Base-by-base conservation (phyloP, 2,329 filamentous ascomycete genomes). In the Pseudogymnoascus sp. region DNA sequence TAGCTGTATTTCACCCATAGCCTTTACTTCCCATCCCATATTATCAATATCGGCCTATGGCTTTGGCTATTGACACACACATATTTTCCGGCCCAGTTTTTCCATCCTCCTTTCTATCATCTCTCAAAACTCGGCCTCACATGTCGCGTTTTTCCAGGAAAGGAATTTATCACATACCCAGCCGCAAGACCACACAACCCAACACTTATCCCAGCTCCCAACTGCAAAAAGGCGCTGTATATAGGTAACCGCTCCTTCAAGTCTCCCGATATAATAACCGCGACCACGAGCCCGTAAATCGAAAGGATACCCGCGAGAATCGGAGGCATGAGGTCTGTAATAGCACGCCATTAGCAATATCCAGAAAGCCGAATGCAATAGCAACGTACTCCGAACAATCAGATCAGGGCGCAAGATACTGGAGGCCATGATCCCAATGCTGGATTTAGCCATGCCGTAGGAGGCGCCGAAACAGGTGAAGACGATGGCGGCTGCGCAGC, bases 241-340 rank as follows among this genome's bases (percentile, higher is more conserved):
- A 93, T 62, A 63, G 90, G 82, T 63, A 88, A 79, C 67, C 84
- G 76, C 77, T 93, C 89, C 70, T 81, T 82, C 67, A 93, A 81
- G 71, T 84, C 84, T 73, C 90, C 88, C 72, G 89, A 91, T 75
- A 93, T 91, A 71, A 93, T 79, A 75, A 93, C 89, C 21, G 89
- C 91, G 67, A 93, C 88, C 79, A 93, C 90, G 69, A 93, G 85
- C 72, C 90, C 90, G 81, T 93, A 97, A 79, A 97, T 97, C 88
- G 91, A 93, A 79, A 99, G 96, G 80, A 97, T 97, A 96, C 93
- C 95, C 82, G 95, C 93, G 91, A 99, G 97, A 86, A 99, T 96
- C 80, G 97, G 93, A 77, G 93, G 93, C 71, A 97, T 93, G 78
- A 97, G 96, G 84, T 97, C 93, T 97, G 70, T 4, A 31, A 18